Conservation (phyloP, 148 eudicot genomes). For the Suaeda aralocaspica region DNA sequence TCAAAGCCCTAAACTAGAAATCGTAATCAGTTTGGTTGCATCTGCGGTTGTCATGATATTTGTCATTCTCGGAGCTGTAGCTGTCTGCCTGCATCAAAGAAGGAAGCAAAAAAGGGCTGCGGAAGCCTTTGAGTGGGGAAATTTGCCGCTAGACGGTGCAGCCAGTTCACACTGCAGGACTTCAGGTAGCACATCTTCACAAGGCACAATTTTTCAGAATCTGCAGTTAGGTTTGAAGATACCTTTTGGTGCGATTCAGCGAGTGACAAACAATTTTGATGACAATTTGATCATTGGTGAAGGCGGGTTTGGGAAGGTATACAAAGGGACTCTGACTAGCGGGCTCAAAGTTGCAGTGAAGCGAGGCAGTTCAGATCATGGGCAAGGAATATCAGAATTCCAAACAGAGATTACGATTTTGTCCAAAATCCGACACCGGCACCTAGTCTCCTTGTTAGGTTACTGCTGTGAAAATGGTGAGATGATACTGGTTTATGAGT, state of each 20-base stretch:
- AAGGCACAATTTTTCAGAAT: constrained; percentile 21
- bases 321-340: constrained; percentile 32
- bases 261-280: constrained; percentile 45
- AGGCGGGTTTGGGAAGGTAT: constrained; percentile 65
- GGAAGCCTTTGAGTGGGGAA: constrained; percentile 28
- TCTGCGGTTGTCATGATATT: constrained; percentile 26
- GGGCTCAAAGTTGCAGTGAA: constrained; percentile 51
- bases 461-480: constrained; percentile 49
- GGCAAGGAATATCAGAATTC: constrained; percentile 50
- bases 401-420: constrained; percentile 47
- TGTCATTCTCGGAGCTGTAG: constrained; percentile 17
- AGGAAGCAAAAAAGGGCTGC: constrained; percentile 16
- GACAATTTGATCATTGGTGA: constrained; percentile 35
- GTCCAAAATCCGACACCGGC: constrained; percentile 47
- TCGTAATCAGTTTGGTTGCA: constrained; percentile 26
- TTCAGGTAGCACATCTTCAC: constrained; percentile 17
- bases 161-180: constrained; percentile 22
- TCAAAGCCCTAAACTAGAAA: not conserved
- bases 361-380: constrained; percentile 41
- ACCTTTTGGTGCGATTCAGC: constrained; percentile 31
- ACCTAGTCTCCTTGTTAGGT: constrained; percentile 52
- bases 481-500: constrained; percentile 61
- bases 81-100: constrained; percentile 14
- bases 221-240: constrained; percentile 40
- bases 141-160: constrained; percentile 19